phyloP scores from a whole-genome alignment of 257 asterid species.

The Solanum sejunctum region DNA sequence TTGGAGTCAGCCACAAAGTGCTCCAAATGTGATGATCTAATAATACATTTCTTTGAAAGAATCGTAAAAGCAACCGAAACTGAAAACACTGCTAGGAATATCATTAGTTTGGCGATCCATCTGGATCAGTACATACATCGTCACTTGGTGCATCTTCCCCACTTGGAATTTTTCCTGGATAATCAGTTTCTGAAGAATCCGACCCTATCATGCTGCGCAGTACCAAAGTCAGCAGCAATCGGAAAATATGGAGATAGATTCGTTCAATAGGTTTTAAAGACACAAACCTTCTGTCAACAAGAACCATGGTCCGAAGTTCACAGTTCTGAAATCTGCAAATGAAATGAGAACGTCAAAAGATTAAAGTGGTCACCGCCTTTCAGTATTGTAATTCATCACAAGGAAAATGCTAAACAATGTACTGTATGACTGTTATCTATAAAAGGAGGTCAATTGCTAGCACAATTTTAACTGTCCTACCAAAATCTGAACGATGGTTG shows the following conservation, averaged over 20 bases:
- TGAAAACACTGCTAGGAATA: not conserved
- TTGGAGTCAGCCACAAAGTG: not conserved
- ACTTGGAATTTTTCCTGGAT: constrained; percentile 55
- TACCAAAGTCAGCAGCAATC: not conserved
- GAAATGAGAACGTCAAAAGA: not conserved
- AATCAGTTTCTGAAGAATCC: constrained; percentile 41
- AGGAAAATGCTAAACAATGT: not conserved
- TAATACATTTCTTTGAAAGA: not conserved
- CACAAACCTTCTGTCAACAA: constrained; percentile 68
- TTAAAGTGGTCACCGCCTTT: not conserved
- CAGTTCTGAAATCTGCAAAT: constrained; percentile 72
- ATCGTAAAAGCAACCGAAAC: not conserved
- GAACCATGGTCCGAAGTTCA: constrained; percentile 71
- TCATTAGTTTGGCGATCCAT: not conserved
- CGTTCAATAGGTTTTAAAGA: not conserved
- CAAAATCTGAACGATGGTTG: not conserved
- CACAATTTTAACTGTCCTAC: not conserved
- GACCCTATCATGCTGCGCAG: constrained; percentile 48
- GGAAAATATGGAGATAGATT: not conserved
- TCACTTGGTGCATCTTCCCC: constrained; percentile 62
- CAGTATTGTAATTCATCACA: not conserved
- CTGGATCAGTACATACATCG: constrained; percentile 6
- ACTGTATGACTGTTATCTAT: too few relatives aligned
- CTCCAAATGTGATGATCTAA: not conserved
- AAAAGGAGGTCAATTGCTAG: not conserved